Conservation (phyloP, 177 flowering plant genomes). For the Vitis hybrid region DNA sequence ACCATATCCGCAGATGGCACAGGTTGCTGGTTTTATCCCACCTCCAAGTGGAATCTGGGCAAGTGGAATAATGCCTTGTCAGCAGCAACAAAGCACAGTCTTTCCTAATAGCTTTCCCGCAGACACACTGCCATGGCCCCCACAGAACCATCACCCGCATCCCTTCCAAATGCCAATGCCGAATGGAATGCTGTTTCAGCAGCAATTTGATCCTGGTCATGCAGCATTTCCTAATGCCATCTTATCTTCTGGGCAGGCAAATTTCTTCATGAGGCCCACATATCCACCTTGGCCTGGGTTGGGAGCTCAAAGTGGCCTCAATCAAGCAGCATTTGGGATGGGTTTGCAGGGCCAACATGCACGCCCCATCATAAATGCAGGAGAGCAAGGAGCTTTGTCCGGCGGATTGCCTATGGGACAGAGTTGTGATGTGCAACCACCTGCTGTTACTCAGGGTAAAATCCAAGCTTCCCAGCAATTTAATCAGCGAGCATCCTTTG, state of each 20-base stretch:
- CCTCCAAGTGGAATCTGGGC: conserved; percentile 37
- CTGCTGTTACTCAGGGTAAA: conserved; percentile 6
- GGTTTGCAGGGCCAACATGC: conserved; percentile 31
- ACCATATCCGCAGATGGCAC: conserved; percentile 28
- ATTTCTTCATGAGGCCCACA: conserved; percentile 32
- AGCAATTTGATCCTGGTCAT: conserved; percentile 42
- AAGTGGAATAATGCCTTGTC: conserved; percentile 40
- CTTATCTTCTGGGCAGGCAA: conserved; percentile 35
- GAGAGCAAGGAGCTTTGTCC: conserved; percentile 11
- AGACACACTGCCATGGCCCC: conserved; percentile 37
- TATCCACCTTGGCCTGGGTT: conserved; percentile 34
- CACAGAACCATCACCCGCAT: conserved; percentile 28
- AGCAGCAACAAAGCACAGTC: conserved; percentile 33
- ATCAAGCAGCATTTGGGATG: conserved; percentile 26
- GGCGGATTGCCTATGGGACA: conserved; percentile 2
- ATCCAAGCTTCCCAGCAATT: conserved; percentile 17
- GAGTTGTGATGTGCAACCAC: conserved; percentile 10
- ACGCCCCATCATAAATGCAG: conserved; percentile 11
- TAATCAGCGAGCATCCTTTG: conserved; percentile 16
- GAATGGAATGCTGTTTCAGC: conserved; percentile 41
- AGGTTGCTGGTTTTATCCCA: conserved; percentile 11
- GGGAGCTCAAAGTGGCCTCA: conserved; percentile 31
- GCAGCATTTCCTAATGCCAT: conserved; percentile 17
- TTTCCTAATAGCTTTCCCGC: conserved; percentile 38
- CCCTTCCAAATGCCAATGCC: conserved; percentile 33